Evolutionary conservation across 2,329 filamentous ascomycete species (phyloP).

Genomic region (Microcyclosporella mali): DNA sequence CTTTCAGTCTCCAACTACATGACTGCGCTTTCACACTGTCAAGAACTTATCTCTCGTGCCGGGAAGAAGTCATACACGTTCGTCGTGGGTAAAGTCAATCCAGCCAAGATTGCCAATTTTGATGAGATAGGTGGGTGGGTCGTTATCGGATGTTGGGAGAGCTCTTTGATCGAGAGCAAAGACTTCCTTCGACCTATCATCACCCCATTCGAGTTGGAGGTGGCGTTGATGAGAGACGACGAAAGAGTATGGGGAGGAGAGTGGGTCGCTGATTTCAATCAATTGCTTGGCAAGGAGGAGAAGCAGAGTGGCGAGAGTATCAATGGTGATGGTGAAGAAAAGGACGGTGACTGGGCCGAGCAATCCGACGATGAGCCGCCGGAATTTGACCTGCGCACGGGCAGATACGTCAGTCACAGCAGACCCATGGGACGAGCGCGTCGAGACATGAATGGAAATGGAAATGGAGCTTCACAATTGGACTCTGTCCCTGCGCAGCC

Average conservation of each 20-base stretch:
- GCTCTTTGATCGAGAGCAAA: conserved; percentile 79
- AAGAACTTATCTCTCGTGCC: conserved; percentile 63
- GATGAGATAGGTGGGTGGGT: conserved; percentile 94
- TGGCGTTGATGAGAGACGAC: conserved; percentile 69
- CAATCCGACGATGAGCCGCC: conserved; percentile 59
- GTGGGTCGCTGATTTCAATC: conserved; percentile 84
- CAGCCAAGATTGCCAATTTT: conserved; percentile 94
- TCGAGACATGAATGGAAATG: conserved; percentile 6
- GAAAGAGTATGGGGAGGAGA: conserved; percentile 77
- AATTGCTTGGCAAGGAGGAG: conserved; percentile 46
- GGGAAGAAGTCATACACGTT: conserved; percentile 96
- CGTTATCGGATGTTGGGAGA: conserved; percentile 97
- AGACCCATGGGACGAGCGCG: conserved; percentile 56
- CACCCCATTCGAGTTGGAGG: conserved; percentile 85
- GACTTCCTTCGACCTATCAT: conserved; percentile 85
- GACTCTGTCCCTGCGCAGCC: conserved; percentile 7
- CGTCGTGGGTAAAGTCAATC: conserved; percentile 92
- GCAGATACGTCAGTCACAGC: conserved; percentile 71
- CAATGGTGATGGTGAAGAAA: conserved; percentile 19
- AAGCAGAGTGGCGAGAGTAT: conserved; percentile 2
- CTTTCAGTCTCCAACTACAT: conserved; percentile 89
- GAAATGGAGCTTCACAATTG: conserved; percentile 10
- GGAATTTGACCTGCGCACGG: conserved; percentile 87
- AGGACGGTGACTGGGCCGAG: conserved; percentile 59
- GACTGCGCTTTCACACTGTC: conserved; percentile 67